Percentiles rank a stretch among this genome's conserved stretches.
Evolutionary conservation across 73 alveolate genomes (phyloP).

Genomic region (Effrenium voratum): DNA sequence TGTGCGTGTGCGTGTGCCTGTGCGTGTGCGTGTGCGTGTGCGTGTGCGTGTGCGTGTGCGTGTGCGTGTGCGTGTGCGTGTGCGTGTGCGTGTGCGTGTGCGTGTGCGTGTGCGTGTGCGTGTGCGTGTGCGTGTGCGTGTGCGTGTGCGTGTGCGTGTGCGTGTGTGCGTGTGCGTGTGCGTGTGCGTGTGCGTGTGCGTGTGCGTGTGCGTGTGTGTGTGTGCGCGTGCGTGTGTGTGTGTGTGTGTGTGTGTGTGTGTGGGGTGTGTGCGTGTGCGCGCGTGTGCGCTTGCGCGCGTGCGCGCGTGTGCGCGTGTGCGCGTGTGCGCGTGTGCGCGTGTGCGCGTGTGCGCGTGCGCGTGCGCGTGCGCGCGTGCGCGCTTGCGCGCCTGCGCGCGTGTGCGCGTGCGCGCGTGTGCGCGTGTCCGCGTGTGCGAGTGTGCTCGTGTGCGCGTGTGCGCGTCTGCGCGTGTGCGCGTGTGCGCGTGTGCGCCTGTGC

Average conservation of each 20-base stretch:
- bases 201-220: constrained; percentile 55
- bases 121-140: constrained; percentile 55
- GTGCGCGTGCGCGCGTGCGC: no score
- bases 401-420: no score
- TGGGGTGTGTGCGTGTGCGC: constrained; percentile 40
- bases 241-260: constrained; percentile 60
- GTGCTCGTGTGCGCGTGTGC: no score
- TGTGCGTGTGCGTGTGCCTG: constrained; percentile 21
- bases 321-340: no score
- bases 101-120: constrained; percentile 51
- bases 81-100: constrained; percentile 31
- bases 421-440: no score
- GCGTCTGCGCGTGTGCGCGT: no score
- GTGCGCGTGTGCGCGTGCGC: no score
- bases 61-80: not conserved
- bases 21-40: constrained; percentile 27
- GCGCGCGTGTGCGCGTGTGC: constrained; percentile 13
- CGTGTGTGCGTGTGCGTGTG: not conserved
- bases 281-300: no score
- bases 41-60: constrained; percentile 37
- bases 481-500: no score
- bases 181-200: constrained; percentile 49
- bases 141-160: constrained; percentile 46
- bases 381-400: no score
- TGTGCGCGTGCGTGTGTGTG: constrained; percentile 53